These are phyloP conservation scores for Hericium rajendrae DNA, from an alignment of 768 basidiomycete species.

Conservation along the genomic window DNA sequence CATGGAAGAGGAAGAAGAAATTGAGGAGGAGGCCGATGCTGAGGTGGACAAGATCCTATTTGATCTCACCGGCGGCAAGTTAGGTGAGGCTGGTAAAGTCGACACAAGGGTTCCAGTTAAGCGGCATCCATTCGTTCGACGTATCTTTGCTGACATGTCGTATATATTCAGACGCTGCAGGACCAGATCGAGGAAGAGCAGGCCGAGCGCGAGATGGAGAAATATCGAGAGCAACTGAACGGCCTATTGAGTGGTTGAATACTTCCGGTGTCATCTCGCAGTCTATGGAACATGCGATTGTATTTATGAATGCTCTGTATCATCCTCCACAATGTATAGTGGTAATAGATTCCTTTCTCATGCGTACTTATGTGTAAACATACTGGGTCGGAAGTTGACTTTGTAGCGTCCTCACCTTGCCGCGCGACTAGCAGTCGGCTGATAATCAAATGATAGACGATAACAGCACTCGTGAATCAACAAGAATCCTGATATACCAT, in stretches of 20 bases:
- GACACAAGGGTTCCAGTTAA: slow-evolving; percentile 69
- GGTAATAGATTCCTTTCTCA: no score
- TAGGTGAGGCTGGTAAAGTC: slow-evolving; percentile 77
- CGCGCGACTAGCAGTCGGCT: no score
- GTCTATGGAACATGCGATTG: no score
- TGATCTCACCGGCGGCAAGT: slow-evolving; percentile 90
- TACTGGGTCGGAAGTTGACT: no score
- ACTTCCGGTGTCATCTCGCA: background rate
- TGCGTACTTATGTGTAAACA: no score
- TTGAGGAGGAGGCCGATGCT: slow-evolving; percentile 93
- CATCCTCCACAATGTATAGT: no score
- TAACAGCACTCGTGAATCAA: no score
- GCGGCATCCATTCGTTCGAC: no score
- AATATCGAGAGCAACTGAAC: slow-evolving; percentile 82
- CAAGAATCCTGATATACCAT: no score
- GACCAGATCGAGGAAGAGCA: slow-evolving; percentile 72
- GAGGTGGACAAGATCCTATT: slow-evolving; percentile 96
- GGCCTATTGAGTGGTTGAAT: slow-evolving; percentile 64
- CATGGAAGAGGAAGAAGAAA: slow-evolving; percentile 87
- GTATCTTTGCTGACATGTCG: no score
- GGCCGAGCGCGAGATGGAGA: slow-evolving; percentile 80
- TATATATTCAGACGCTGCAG: slow-evolving; percentile 24
- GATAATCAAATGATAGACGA: no score
- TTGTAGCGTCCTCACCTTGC: no score
- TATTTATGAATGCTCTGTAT: slow-evolving; percentile 18